These are phyloP conservation scores for Sporothrix sp. DNA, from an alignment of 2,329 filamentous ascomycete genomes.

Conservation along the genomic window DNA sequence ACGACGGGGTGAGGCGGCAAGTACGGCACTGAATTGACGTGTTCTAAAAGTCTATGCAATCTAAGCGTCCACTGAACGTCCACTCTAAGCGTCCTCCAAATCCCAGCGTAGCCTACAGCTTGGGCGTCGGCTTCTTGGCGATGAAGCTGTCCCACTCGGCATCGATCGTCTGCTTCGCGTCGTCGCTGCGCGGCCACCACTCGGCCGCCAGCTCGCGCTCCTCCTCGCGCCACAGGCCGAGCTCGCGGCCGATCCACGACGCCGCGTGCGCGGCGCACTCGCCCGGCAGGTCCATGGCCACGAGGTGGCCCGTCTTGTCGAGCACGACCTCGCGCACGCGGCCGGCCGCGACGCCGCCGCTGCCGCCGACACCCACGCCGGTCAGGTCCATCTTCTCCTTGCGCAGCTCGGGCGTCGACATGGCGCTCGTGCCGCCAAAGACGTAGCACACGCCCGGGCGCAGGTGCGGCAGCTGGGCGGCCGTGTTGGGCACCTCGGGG, in stretches of 20 bases:
- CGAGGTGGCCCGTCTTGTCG: slow-evolving; percentile 61
- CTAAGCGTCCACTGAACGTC: too few species aligned
- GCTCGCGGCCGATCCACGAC: slow-evolving; percentile 46
- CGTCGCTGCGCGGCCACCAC: slow-evolving; percentile 40
- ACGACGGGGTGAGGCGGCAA: too few species aligned
- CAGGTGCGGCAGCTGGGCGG: slow-evolving; percentile 47
- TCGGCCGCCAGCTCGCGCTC: slow-evolving; percentile 43
- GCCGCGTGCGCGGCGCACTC: slow-evolving; percentile 54
- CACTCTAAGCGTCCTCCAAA: too few species aligned
- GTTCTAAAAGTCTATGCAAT: too few species aligned
- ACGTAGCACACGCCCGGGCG: slow-evolving; percentile 60
- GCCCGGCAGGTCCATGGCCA: slow-evolving; percentile 69
- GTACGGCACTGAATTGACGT: too few species aligned
- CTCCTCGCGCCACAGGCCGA: slow-evolving; percentile 47
- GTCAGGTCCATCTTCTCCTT: slow-evolving; percentile 54
- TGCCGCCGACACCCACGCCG: slow-evolving; percentile 57
- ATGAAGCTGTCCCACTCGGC: slow-evolving; percentile 36
- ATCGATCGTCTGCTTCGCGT: slow-evolving; percentile 47
- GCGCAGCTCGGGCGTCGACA: slow-evolving; percentile 42
- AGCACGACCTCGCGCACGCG: slow-evolving; percentile 58
- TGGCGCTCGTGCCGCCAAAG: slow-evolving; percentile 50
- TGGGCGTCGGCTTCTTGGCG: slow-evolving; percentile 5
- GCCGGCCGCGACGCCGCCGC: slow-evolving; percentile 52
- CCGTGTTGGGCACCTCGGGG: slow-evolving; percentile 49
- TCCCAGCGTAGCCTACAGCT: slow-evolving; percentile 4